A percentile compares a stretch with the other conserved stretches of the same genome.
Evolutionary conservation across 148 eudicot genomes (phyloP).

Genomic region (Salicornia ramosissima): DNA sequence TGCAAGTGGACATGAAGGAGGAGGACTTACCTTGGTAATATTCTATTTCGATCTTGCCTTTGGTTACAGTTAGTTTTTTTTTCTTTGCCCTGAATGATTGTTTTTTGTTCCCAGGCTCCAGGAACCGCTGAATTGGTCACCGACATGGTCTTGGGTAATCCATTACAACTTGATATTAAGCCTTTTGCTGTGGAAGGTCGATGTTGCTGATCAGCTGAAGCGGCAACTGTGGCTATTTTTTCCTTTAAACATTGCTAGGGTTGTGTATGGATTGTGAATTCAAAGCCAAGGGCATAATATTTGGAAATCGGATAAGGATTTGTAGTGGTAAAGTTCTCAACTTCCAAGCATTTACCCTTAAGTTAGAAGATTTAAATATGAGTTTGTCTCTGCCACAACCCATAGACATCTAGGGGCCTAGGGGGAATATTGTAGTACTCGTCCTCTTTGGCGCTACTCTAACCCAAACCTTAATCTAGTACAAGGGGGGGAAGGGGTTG

Average conservation of each 20-base stretch:
- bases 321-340: background rate
- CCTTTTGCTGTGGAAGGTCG: conserved; percentile 57
- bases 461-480: too few species aligned
- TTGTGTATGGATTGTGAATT: background rate
- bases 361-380: background rate
- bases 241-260: background rate
- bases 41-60: conserved; percentile 1
- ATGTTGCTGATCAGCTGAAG: conserved; percentile 22
- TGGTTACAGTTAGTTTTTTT: background rate
- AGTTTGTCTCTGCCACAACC: background rate
- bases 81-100: background rate
- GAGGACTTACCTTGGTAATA: conserved; percentile 78
- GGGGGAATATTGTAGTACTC: too few species aligned
- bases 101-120: conserved; percentile 46
- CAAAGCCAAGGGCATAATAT: background rate
- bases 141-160: conserved; percentile 68
- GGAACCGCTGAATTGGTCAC: conserved; percentile 90
- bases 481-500: too few species aligned
- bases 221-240: too few species aligned
- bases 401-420: too few species aligned
- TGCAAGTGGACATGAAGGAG: conserved; percentile 97
- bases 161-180: conserved; percentile 45
- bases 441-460: too few species aligned
- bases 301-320: background rate
- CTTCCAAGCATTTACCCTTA: background rate